Evolutionary conservation across 306 rosid species (phyloP).

Genomic region (Vachellia pachyceras): DNA sequence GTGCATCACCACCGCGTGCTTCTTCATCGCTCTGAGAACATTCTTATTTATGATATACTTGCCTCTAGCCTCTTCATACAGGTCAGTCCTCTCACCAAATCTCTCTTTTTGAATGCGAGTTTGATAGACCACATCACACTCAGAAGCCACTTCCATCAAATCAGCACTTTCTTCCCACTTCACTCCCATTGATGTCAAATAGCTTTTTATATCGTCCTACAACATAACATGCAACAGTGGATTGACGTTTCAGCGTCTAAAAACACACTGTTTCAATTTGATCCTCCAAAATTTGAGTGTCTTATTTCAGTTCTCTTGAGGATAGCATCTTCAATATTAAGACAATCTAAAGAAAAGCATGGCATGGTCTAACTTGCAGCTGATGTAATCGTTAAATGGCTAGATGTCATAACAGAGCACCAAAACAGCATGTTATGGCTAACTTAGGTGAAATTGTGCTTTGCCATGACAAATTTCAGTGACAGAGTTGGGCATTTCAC

Average conservation of each 20-base stretch:
- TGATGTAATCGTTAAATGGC: neutral
- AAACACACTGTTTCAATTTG: neutral
- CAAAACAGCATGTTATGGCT: neutral
- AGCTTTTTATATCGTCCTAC: constrained; percentile 86
- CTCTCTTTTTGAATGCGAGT: constrained; percentile 88
- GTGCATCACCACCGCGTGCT: constrained; percentile 85
- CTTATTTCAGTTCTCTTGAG: neutral
- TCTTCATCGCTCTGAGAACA: constrained; percentile 71
- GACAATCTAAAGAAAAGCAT: neutral
- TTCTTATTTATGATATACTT: constrained; percentile 74
- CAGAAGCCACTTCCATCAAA: constrained; percentile 77
- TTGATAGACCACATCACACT: constrained; percentile 91
- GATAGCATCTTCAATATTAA: neutral
- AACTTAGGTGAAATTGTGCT: neutral
- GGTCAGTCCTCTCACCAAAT: constrained; percentile 79
- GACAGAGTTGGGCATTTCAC: neutral
- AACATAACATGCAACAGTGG: constrained; percentile 21
- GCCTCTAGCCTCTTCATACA: constrained; percentile 86
- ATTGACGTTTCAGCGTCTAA: neutral
- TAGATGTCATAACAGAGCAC: neutral
- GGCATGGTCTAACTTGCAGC: neutral
- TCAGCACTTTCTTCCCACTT: constrained; percentile 89
- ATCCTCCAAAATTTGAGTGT: neutral
- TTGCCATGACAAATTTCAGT: neutral
- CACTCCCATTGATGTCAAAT: constrained; percentile 67